Base-by-base conservation (phyloP, 176 grass and related monocot species). In the Eleusine indica region DNA sequence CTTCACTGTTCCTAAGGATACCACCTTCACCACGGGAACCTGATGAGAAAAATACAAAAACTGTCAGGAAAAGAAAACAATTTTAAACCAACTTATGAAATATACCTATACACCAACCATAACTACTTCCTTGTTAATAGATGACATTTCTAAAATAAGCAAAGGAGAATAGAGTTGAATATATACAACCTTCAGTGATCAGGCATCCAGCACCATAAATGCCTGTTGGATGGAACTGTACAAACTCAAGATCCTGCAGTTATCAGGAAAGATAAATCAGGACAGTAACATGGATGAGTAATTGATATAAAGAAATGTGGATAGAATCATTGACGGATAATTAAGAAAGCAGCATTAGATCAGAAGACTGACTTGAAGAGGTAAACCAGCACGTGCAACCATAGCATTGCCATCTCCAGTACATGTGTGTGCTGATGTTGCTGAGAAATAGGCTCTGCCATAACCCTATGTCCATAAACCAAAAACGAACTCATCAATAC, bases 361-460 rank as follows among this genome's bases (percentile, higher is more conserved):
- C 10, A 72, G 25, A 60, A 52, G 21, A 91, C 80, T 81, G n/a
- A 87, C 96, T 80, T 99, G 87, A 29, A 99, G 96, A 43, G 93
- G 85, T 83, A 99, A 88, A 58, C 96, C 96, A 92, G 96, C 96
- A 89, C 96, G 96, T 76, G 96, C 91, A 19, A 90, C 96, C 91
- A 99, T 99, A 73, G 87, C 96, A 84, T 99, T 99, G 70, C 96
- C 96, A 92, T 99, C 96, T 86, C 96, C 96, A 83, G 96, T 99
- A 86, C 96, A 99, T 46, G 96, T 99, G 78, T 99, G 96, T 67
- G 93, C 96, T 82, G 96, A 99, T 37, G 96, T 99, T 64, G 93
- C 96, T 40, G 93, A 99, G 77, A 99, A 99, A 84, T 94, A 99
- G 71, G 96, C 40, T 85, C 96, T 94, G 44, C 94, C 96, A 75